Evolutionary conservation across 2,329 filamentous ascomycete species (phyloP).

Genomic region (Camillea tinctor): DNA sequence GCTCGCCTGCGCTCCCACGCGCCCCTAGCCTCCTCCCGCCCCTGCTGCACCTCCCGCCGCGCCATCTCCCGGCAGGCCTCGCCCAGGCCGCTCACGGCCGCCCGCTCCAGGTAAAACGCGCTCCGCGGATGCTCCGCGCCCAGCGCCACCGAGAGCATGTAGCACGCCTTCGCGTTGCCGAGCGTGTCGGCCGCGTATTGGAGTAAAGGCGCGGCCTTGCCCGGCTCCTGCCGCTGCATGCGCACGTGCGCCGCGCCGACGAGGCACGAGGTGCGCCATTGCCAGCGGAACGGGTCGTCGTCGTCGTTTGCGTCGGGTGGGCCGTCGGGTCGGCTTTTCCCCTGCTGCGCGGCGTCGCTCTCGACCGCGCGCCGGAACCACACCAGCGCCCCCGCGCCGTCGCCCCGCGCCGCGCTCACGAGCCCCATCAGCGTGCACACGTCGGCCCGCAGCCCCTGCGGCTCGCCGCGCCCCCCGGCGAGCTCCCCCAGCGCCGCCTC

Average conservation of each 20-base stretch:
- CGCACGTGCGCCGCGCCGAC: slow-evolving; percentile 31
- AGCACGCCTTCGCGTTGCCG: slow-evolving; percentile 28
- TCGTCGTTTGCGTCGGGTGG: not conserved
- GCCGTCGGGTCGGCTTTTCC: slow-evolving; percentile 4
- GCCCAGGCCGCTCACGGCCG: slow-evolving; percentile 31
- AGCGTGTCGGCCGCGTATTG: slow-evolving; percentile 30
- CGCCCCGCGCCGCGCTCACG: slow-evolving; percentile 18
- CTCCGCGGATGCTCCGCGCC: slow-evolving; percentile 23
- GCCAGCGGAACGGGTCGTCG: slow-evolving; percentile 31
- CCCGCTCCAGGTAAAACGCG: slow-evolving; percentile 28
- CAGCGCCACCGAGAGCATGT: slow-evolving; percentile 29
- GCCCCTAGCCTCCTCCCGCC: slow-evolving; percentile 10
- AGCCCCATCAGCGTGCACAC: slow-evolving; percentile 38
- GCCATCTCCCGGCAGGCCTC: slow-evolving; percentile 30
- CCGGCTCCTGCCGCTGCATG: slow-evolving; percentile 16
- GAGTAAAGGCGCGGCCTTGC: slow-evolving; percentile 23
- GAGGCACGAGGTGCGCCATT: slow-evolving; percentile 35
- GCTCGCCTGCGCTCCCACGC: slow-evolving; percentile 20
- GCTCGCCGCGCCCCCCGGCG: slow-evolving; percentile 2
- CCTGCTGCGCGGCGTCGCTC: not conserved
- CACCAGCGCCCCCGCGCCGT: slow-evolving; percentile 28
- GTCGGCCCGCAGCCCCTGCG: slow-evolving; percentile 24
- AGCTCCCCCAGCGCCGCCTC: slow-evolving; percentile 20
- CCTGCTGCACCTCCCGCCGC: slow-evolving; percentile 12
- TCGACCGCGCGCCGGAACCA: slow-evolving; percentile 30